Base-by-base conservation (phyloP, 306 rosid species). In the Sphenostylis stenocarpa region DNA sequence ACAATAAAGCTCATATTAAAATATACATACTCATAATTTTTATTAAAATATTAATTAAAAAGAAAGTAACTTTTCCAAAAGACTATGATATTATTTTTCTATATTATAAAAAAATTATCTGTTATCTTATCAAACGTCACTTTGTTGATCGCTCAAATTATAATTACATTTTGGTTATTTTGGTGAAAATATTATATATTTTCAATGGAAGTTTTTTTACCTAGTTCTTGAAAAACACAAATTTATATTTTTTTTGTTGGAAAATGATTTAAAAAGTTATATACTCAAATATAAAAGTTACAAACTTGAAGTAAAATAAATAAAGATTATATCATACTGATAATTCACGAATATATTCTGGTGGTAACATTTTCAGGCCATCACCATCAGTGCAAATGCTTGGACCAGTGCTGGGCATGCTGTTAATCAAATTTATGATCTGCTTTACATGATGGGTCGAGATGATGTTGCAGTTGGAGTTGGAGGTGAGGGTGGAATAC, bases 401-500 rank as follows among this genome's bases (percentile, higher is more conserved):
- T 93, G 98, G 98, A 84, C 93, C 1, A 68, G 69, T 67, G 81
- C 87, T 15, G 98, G 97, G 7, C 97, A 93, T 76, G 87, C 96
- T 15, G 98, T 90, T 49, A 93, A 95, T 81, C 98, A 95, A 67
- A 43, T 95, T 4, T 95, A 95, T 60, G 98, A 92, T 76, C 24
- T 90, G 2, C 90, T 92, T 17, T 92, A 92, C 81, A 95, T 95
- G 98, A 92, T 95, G 98, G 93, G 82, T 0, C 82, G 98, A 28
- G 97, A 95, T 68, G 97, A 92, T 70, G 19, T 92, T 26, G 84
- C 89, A 0, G 96, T 95, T 77, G 98, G 97, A 68, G 84, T 95
- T 2, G 98, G 98, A 1, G 98, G 98, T 0, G 98, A 95, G 6
- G 98, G 98, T 28, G 98, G 96, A 31, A 88, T 95, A 6, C 82